Base-by-base conservation (phyloP, 1,139 yeast species). In the Hanseniaspora gamundiae region DNA sequence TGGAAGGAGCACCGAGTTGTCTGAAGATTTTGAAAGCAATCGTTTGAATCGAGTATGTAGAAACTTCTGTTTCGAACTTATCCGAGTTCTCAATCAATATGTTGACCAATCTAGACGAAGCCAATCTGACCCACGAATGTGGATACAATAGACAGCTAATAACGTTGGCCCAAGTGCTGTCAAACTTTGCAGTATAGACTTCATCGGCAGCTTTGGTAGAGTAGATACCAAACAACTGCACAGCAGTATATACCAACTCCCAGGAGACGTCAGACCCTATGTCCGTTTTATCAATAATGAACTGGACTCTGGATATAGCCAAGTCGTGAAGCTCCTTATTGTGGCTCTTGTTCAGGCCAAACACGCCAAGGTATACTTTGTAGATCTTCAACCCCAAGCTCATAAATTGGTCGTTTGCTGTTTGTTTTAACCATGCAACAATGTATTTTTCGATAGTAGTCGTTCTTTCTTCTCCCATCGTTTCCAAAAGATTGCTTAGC, bases 91-190 rank as follows among this genome's bases (percentile, higher is more conserved):
- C 55, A 42, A 83, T 64, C 40, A 80, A 58, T 2, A 65, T 57
- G 1, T 80, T 78, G 35, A 79, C 60, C 40, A 86, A 66, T 43
- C 88, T 69, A n/a, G 81, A 67, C 0, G 94, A 66, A 4, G 75
- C 67, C 45, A 83, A 68, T 55, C 97, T 76, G 11, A 88, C 82
- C 97, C 97, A 88, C 0, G 94, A 72, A 60, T 88, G 97, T 2
- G 96, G 96, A 60, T 76, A 91, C 43, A 88, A 66, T 49, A 87
- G 66, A 22, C 78, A 65, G 11, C 70, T 71, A 26, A 76, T 68
- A 5, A 82, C 65, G 19, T 64, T 61, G 11, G 58, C 55, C 91
- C 93, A 82, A 11, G 74, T 52, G 1, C 39, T 41, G 31, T 61
- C 67, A 48, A 53, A 52, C 16, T 52, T 53, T 8, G 42, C 35